Evolutionary conservation across 2,329 filamentous ascomycete species (phyloP).

Genomic region (Zymoseptoria passerinii): DNA sequence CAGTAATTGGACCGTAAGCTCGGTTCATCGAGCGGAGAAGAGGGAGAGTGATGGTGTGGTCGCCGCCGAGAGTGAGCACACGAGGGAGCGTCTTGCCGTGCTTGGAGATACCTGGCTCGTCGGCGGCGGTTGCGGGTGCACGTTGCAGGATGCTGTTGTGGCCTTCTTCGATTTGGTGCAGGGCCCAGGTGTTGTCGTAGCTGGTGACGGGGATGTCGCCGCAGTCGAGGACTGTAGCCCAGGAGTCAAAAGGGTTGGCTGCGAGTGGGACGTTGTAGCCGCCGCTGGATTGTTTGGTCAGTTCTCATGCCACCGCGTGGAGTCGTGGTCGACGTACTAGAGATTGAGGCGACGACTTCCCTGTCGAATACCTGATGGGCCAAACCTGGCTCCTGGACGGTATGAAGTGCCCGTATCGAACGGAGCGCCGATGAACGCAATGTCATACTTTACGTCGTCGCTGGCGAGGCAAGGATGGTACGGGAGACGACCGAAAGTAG

Average conservation of each 20-base stretch:
- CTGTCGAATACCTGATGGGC: slow-evolving; percentile 65
- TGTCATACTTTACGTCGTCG: slow-evolving; percentile 65
- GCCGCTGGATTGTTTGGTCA: no score
- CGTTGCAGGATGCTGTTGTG: slow-evolving; percentile 69
- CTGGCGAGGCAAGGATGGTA: slow-evolving; percentile 70
- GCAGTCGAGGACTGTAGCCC: slow-evolving; percentile 73
- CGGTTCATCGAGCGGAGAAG: slow-evolving; percentile 51
- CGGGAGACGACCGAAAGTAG: slow-evolving; percentile 70
- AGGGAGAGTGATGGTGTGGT: slow-evolving; percentile 54
- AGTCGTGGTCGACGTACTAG: no score
- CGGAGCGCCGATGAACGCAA: slow-evolving; percentile 76
- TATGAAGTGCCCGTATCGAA: slow-evolving; percentile 85
- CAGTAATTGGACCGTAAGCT: slow-evolving; percentile 60
- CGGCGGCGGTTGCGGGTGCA: slow-evolving; percentile 58
- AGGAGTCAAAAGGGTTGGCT: slow-evolving; percentile 73
- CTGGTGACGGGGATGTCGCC: slow-evolving; percentile 76
- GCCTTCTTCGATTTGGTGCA: slow-evolving; percentile 78
- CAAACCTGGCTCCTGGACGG: slow-evolving; percentile 73
- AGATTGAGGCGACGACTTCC: slow-evolving; percentile 78
- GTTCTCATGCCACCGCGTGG: no score
- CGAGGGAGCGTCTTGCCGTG: slow-evolving; percentile 69
- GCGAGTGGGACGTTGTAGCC: slow-evolving; percentile 77
- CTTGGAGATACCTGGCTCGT: slow-evolving; percentile 59
- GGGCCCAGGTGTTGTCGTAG: slow-evolving; percentile 76
- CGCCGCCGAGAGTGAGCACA: slow-evolving; percentile 63